phyloP scores from a whole-genome alignment of 2,329 filamentous ascomycete genomes.

The Mollisiaceae sp. region DNA sequence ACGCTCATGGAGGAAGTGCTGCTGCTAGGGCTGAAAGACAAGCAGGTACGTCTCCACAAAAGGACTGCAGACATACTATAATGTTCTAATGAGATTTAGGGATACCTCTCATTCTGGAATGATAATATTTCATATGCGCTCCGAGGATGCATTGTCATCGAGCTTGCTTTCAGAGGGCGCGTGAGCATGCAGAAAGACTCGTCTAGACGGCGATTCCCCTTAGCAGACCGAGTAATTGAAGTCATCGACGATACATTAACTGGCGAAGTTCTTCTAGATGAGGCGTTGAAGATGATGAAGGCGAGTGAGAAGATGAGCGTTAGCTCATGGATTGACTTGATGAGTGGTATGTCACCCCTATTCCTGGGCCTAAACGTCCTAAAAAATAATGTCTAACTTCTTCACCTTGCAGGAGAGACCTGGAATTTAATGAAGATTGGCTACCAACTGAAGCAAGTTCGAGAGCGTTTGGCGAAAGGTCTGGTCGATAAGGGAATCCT shows the following conservation, averaged over 20 bases:
- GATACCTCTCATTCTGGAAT: conserved; percentile 99
- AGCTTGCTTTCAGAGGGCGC: conserved; percentile 92
- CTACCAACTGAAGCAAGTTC: conserved; percentile 98
- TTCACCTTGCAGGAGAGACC: conserved; percentile 76
- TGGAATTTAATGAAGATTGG: conserved; percentile 99
- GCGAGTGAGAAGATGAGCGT: conserved; percentile 99
- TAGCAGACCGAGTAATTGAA: conserved; percentile 93
- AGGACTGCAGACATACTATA: conserved; percentile 18
- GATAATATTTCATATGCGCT: conserved; percentile 99
- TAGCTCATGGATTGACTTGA: conserved; percentile 97
- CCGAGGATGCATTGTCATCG: conserved; percentile 96
- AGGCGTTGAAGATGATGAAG: conserved; percentile 99
- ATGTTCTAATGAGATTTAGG: conserved; percentile 56
- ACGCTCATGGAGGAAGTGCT: conserved; percentile 99
- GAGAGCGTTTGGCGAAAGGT: conserved; percentile 94
- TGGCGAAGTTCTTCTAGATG: conserved; percentile 94
- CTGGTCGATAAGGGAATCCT: conserved; percentile 98
- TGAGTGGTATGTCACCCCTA: conserved; percentile 73
- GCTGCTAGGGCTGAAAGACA: conserved; percentile 94
- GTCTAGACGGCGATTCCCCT: conserved; percentile 85
- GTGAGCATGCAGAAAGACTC: conserved; percentile 99
- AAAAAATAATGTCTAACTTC: conserved; percentile 21
- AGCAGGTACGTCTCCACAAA: conserved; percentile 72
- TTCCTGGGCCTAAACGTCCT: conserved; percentile 11
- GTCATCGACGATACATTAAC: conserved; percentile 96